Evolutionary conservation across 805 yeast genomes (phyloP), one percentile per base, ranked within the genome.

Genomic region (Starmerella ratchasimensis): DNA sequence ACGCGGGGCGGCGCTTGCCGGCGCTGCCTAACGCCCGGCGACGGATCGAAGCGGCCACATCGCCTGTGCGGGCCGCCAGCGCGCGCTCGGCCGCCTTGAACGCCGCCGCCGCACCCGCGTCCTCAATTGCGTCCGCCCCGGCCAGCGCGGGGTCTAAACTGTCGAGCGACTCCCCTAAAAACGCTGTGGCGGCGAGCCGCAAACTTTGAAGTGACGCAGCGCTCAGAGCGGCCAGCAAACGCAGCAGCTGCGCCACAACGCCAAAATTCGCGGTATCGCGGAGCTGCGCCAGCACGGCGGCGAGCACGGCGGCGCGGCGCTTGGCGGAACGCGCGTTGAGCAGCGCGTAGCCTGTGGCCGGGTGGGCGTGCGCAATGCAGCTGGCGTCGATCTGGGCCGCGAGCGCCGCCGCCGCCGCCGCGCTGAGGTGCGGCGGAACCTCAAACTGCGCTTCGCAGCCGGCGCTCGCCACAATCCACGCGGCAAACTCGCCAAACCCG

Each of bases 401-500:
- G 2, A 28, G 16, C n/a, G 29, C 30, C 1, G 18, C 34, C 2
- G 21, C 20, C 22, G 24, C 30, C 16, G 10, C 6, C 21, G 18
- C 19, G 14, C 24, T n/a, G n/a, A 15, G 17, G 3, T 26, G 27
- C 1, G 33, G 37, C 2, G 39, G 28, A 9, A 49, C 28, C 21
- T 19, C 30, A 21, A 40, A 31, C 19, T 21, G 16, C 7, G 44
- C 34, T 1, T 20, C 19, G 34, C 41, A 36, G 28, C 52, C 52
- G 2, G 50, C 43, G 4, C 37, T 24, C 14, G 35, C 34, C 21
- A 42, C 41, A 9, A 43, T 25, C 13, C 46, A 32, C 3, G 43
- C 17, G 1, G 44, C 15, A 14, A 48, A 16, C 30, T 50, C 51
- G n/a, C 38, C 43, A 8, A 47, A 3, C 3, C 52, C 52, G 17